phyloP scores from a whole-genome alignment of 345 rosid species.

The Mallotus nudiflorus region DNA sequence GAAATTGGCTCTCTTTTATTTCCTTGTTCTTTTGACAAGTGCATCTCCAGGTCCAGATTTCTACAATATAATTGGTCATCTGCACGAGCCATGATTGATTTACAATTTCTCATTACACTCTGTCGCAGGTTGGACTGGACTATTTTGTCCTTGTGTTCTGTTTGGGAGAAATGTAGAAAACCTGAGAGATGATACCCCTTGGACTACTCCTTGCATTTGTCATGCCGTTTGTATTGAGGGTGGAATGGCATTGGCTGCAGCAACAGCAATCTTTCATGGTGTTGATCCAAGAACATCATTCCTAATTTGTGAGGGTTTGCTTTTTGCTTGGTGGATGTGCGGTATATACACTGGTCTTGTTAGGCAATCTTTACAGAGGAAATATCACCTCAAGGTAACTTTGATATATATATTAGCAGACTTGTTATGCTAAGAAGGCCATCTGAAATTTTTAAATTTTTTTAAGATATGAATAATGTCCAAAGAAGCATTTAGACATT shows the following conservation, averaged over 20 bases:
- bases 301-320: slow-evolving; percentile 80
- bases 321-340: slow-evolving; percentile 99
- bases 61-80: neutral
- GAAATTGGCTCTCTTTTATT: neutral
- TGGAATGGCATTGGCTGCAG: slow-evolving; percentile 70
- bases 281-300: slow-evolving; percentile 74
- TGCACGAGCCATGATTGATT: neutral
- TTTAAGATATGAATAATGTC: neutral
- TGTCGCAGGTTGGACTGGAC: slow-evolving; percentile 72
- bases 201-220: slow-evolving; percentile 83
- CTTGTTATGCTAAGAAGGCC: too few species aligned
- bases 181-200: slow-evolving; percentile 71
- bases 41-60: neutral
- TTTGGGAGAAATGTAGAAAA: slow-evolving; percentile 85
- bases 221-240: slow-evolving; percentile 88
- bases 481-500: neutral
- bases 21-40: neutral
- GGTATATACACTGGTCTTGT: slow-evolving; percentile 89
- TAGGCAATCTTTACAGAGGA: slow-evolving; percentile 78
- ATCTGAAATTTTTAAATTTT: neutral
- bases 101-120: neutral
- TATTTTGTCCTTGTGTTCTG: slow-evolving; percentile 88
- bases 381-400: slow-evolving; percentile 86
- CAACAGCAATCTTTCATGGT: slow-evolving; percentile 66
- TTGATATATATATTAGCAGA: neutral